phyloP scores from a whole-genome alignment of 768 basidiomycete genomes.

The Suillus clintonianus region DNA sequence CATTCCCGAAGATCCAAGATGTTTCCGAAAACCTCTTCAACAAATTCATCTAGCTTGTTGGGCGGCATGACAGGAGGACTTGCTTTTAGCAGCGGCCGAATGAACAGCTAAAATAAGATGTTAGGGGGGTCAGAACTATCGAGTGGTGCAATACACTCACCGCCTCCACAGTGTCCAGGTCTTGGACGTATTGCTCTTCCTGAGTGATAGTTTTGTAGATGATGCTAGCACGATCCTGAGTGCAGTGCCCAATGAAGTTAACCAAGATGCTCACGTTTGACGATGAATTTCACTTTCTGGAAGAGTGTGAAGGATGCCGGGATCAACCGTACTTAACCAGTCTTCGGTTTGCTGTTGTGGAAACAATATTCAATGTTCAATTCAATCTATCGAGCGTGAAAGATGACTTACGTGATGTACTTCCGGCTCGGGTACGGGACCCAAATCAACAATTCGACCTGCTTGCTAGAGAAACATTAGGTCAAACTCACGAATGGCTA shows the following conservation, averaged over 20 bases:
- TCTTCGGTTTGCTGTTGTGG: slow-evolving; percentile 36
- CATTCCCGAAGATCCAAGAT: slow-evolving; percentile 85
- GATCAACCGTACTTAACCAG: slow-evolving; percentile 56
- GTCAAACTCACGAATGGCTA: not conserved
- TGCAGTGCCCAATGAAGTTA: not conserved
- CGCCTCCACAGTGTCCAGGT: slow-evolving; percentile 80
- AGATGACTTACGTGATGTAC: slow-evolving; percentile 31
- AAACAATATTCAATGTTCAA: slow-evolving; percentile 16
- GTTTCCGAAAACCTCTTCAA: slow-evolving; percentile 90
- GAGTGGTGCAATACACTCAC: slow-evolving; percentile 40
- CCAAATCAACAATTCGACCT: slow-evolving; percentile 21
- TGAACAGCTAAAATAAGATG: slow-evolving; percentile 47
- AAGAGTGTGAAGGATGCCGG: slow-evolving; percentile 51
- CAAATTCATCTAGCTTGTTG: slow-evolving; percentile 72
- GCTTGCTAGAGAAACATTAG: slow-evolving; percentile 24
- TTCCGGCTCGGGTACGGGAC: slow-evolving; percentile 29
- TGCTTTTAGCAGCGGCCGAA: slow-evolving; percentile 53
- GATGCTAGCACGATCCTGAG: slow-evolving; percentile 38
- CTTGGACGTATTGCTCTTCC: slow-evolving; percentile 88
- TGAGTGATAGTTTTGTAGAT: slow-evolving; percentile 88
- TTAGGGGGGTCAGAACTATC: slow-evolving; percentile 16
- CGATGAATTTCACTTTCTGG: slow-evolving; percentile 79
- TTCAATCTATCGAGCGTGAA: slow-evolving; percentile 12
- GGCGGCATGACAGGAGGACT: slow-evolving; percentile 57
- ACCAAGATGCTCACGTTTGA: slow-evolving; percentile 54